phyloP scores from a whole-genome alignment of 2,329 filamentous ascomycete genomes.

The Sclerotinia subarctica region DNA sequence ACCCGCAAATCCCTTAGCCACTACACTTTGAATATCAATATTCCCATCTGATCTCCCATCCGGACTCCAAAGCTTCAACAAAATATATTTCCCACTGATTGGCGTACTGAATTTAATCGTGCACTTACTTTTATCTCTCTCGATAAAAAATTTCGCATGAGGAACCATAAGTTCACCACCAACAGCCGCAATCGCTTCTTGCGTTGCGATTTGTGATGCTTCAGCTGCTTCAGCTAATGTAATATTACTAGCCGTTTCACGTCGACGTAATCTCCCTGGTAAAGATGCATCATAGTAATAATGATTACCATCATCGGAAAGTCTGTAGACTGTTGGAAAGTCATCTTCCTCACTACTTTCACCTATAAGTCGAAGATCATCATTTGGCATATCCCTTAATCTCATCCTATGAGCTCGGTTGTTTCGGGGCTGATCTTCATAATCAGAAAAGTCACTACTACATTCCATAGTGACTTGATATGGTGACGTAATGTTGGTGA shows the following conservation, averaged over 20 bases:
- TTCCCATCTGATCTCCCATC: constrained; percentile 62
- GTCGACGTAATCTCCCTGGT: constrained; percentile 26
- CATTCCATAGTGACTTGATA: constrained; percentile 58
- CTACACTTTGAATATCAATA: constrained; percentile 85
- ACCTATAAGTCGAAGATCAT: constrained; percentile 25
- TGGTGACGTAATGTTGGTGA: constrained; percentile 46
- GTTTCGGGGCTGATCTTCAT: constrained; percentile 39
- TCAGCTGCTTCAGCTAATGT: constrained; percentile 36
- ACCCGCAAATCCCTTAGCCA: constrained; percentile 80
- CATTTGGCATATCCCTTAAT: constrained; percentile 51
- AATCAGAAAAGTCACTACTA: constrained; percentile 51
- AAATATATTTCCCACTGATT: constrained; percentile 75
- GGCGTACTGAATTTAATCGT: constrained; percentile 82
- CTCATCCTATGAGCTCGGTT: constrained; percentile 54
- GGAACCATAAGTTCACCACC: constrained; percentile 64
- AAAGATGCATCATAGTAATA: constrained; percentile 3
- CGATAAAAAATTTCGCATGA: constrained; percentile 80
- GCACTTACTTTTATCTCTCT: constrained; percentile 77
- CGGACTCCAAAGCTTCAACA: constrained; percentile 88
- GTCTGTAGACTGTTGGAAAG: not conserved
- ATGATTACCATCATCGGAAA: not conserved
- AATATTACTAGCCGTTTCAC: constrained; percentile 37
- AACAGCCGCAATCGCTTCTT: constrained; percentile 55
- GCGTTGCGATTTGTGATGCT: constrained; percentile 48
- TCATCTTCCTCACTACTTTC: constrained; percentile 25